Evolutionary conservation across 2,329 filamentous ascomycete genomes (phyloP).

Genomic region (Gaeumannomyces sp.): DNA sequence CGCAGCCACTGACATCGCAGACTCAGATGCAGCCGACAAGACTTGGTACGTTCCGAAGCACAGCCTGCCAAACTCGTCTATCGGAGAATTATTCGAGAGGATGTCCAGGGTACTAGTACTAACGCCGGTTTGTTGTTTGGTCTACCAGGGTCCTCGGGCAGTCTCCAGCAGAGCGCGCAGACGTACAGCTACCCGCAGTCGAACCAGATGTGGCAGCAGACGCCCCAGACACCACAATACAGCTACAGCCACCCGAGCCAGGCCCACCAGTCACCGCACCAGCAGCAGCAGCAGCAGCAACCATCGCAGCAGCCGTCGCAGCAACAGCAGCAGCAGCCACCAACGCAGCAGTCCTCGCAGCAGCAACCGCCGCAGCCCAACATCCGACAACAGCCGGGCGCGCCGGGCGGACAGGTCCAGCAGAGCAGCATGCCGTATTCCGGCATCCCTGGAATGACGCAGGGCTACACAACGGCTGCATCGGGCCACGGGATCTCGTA

Average conservation of each 20-base stretch:
- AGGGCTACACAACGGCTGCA: conserved; percentile 36
- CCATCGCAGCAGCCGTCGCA: conserved; percentile 60
- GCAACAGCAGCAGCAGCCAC: conserved; percentile 47
- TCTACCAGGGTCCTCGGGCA: conserved; percentile 42
- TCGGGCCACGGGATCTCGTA: conserved; percentile 50
- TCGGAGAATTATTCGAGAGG: not conserved
- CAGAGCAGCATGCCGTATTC: conserved; percentile 54
- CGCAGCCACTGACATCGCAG: conserved; percentile 64
- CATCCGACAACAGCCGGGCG: conserved; percentile 49
- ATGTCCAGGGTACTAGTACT: not conserved
- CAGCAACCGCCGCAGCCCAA: conserved; percentile 53
- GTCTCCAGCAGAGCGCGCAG: conserved; percentile 45
- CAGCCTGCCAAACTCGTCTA: not conserved
- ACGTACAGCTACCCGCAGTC: conserved; percentile 58
- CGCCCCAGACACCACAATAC: conserved; percentile 56
- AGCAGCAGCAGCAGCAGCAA: conserved; percentile 60
- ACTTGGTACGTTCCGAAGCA: conserved; percentile 41
- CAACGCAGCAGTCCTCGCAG: conserved; percentile 44
- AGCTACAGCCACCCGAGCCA: conserved; percentile 47
- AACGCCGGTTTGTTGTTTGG: not conserved
- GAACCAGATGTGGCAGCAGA: conserved; percentile 61
- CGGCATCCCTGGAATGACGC: conserved; percentile 55
- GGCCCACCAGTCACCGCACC: conserved; percentile 41
- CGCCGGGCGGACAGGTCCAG: conserved; percentile 38
- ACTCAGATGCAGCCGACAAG: conserved; percentile 66